Evolutionary conservation across 225 moss, liverwort and hornwort species (phyloP), one percentile per base, ranked within the genome.

Genomic region (Polytrichum formosum): DNA sequence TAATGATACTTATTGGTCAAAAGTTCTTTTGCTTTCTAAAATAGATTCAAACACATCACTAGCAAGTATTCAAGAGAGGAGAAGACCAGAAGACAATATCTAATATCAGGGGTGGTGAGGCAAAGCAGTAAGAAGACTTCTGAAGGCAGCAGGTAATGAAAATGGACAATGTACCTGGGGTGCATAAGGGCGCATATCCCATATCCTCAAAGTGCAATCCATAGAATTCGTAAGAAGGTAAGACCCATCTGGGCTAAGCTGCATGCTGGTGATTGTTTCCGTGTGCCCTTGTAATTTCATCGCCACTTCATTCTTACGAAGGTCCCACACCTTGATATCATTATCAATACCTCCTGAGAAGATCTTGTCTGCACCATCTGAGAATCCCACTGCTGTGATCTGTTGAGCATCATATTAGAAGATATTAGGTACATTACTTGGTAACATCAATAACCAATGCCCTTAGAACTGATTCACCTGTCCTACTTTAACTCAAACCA

Each of bases 101-200:
- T 3, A 16, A 46, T 13, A 46, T 16, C 4, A 4, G 16, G 5
- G 60, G 21, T 60, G 60, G 10, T 60, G 60, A 22, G 25, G 60
- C 60, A 60, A 59, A n/a, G n/a, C 59, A 59, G n/a, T 23, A 59
- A 59, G 59, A 59, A 46, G 46, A 28, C 62, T 5, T 26, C 62
- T 63, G 25, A 63, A 2, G 62, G 10, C 7, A 27, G 29, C 6
- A 63, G 8, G 30, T 28, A 30, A 6, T 2, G 29, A 28, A 64
- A 64, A 18, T 28, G n/a, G 64, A 5, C 2, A 23, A 68, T 56
- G 26, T 71, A 81, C 80, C 71, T 83, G 96, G 9, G 96, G 93
- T 66, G 93, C 93, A 81, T 96, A 93, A 23, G 96, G 93, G 61
- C 96, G 84, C 96, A 97, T 97, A 72, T 93, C 92, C 96, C 96